These are phyloP conservation scores for Microthyrium microscopicum DNA, from an alignment of 2,329 filamentous ascomycete species.

Conservation along the genomic window DNA sequence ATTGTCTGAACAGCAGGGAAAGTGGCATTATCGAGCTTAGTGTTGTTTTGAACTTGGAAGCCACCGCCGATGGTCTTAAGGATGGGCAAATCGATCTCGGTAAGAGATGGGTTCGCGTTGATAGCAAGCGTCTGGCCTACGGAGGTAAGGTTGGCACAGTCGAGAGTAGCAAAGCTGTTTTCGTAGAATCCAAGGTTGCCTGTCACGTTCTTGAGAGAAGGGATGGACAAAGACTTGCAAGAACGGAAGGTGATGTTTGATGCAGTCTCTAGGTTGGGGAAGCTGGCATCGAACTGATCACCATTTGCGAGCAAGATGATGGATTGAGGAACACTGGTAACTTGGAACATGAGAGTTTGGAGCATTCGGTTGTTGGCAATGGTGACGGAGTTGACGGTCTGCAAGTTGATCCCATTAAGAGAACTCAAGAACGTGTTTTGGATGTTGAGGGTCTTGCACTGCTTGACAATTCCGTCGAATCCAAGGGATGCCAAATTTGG, in stretches of 20 bases:
- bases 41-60: slow-evolving; percentile 84
- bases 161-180: slow-evolving; percentile 50
- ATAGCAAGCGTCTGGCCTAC: slow-evolving; percentile 43
- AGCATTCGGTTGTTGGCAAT: slow-evolving; percentile 86
- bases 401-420: slow-evolving; percentile 66
- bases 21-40: slow-evolving; percentile 45
- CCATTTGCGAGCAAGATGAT: slow-evolving; percentile 72
- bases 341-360: slow-evolving; percentile 55
- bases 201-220: slow-evolving; percentile 56
- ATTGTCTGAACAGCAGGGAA: slow-evolving; percentile 55
- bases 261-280: slow-evolving; percentile 65
- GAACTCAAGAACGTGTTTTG: slow-evolving; percentile 70
- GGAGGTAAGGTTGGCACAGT: slow-evolving; percentile 52
- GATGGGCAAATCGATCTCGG: slow-evolving; percentile 59
- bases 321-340: slow-evolving; percentile 55
- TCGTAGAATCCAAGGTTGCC: slow-evolving; percentile 72
- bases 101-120: slow-evolving; percentile 37
- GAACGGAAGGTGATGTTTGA: slow-evolving; percentile 72
- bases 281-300: slow-evolving; percentile 48
- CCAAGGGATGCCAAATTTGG: slow-evolving; percentile 42
- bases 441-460: slow-evolving; percentile 54
- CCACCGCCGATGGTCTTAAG: slow-evolving; percentile 59
- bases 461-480: slow-evolving; percentile 48
- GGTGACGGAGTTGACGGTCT: slow-evolving; percentile 53
- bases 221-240: slow-evolving; percentile 55